These are phyloP conservation scores for Fraxinus latifolia DNA, from an alignment of 305 asterid genomes.

Conservation along the genomic window DNA sequence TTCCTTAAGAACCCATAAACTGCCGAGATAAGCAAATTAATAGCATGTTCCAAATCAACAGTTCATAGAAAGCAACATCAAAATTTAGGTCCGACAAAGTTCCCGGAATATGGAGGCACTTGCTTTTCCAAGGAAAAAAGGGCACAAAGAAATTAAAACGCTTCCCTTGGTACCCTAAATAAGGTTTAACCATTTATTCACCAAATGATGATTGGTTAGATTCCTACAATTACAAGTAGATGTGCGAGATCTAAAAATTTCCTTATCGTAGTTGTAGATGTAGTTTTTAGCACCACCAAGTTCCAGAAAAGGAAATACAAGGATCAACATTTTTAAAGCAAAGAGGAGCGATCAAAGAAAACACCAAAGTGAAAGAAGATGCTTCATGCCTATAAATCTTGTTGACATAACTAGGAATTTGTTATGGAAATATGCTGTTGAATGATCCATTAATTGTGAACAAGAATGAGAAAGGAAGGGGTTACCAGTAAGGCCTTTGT, in stretches of 20 bases:
- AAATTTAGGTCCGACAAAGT: background rate
- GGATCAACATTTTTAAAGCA: background rate
- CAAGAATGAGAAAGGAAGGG: background rate
- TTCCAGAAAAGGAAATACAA: background rate
- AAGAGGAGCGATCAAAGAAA: background rate
- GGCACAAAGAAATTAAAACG: background rate
- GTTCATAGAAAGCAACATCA: background rate
- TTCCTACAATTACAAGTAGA: background rate
- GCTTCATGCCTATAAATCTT: background rate
- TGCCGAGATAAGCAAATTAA: background rate
- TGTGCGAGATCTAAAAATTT: background rate
- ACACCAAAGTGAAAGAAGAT: background rate
- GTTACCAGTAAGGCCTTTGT: conserved; percentile 84
- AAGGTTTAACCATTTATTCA: background rate
- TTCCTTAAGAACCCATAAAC: conserved; percentile 47
- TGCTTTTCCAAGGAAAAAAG: background rate
- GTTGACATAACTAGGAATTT: background rate
- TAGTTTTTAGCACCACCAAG: background rate
- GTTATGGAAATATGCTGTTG: background rate
- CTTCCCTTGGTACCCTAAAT: background rate
- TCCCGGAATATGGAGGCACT: background rate
- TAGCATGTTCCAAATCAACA: background rate
- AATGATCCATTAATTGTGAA: background rate
- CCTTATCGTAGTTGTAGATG: background rate
- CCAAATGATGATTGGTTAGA: background rate